Conservation (phyloP, 768 basidiomycete species). For the Hygrocybe punicea region DNA sequence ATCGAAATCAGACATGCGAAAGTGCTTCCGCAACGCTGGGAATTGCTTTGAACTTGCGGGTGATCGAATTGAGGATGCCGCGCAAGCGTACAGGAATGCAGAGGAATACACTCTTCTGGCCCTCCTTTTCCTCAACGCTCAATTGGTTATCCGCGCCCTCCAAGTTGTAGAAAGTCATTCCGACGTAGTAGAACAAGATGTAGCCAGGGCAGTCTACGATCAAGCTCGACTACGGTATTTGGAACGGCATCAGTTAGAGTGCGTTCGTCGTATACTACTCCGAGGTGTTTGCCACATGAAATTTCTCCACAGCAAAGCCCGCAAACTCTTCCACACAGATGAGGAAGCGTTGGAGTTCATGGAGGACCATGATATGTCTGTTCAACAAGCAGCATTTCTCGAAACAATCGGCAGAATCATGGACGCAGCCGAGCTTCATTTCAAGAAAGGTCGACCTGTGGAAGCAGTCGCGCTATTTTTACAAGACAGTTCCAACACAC, state of each 20-base stretch:
- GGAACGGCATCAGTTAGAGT: no score
- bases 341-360: conserved; percentile 58
- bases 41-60: conserved; percentile 45
- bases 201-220: no score
- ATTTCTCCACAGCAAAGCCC: conserved; percentile 41
- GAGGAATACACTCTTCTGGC: no score
- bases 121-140: no score
- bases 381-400: conserved; percentile 46
- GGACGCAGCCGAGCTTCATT: conserved; percentile 53
- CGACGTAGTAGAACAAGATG: no score
- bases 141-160: no score
- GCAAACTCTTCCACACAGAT: conserved; percentile 45
- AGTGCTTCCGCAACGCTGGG: conserved; percentile 44
- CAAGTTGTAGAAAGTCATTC: no score
- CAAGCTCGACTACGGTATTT: no score
- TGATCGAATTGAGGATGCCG: conserved; percentile 15
- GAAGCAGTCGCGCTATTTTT: conserved; percentile 50
- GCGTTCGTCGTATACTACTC: background rate
- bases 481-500: conserved; percentile 24
- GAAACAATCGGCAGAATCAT: conserved; percentile 38
- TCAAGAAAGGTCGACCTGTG: conserved; percentile 43
- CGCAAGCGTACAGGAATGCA: no score
- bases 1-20: conserved; percentile 24
- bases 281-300: no score
- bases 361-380: conserved; percentile 50